These are phyloP conservation scores for Rauvolfia tetraphylla DNA, from an alignment of 257 asterid species.

Conservation along the genomic window DNA sequence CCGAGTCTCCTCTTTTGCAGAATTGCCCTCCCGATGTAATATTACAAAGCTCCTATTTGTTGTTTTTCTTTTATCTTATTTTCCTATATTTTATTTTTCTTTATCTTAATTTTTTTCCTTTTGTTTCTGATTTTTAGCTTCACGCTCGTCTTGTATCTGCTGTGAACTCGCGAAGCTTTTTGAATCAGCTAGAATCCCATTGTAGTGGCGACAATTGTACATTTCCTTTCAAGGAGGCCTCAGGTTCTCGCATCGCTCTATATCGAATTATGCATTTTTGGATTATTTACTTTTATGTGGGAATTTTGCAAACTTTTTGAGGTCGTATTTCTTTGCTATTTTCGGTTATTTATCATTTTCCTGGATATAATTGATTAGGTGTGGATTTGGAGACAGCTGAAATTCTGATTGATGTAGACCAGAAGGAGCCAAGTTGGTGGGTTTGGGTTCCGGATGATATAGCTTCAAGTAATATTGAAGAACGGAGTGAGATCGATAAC, in stretches of 20 bases:
- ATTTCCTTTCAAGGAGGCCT: slow-evolving; percentile 64
- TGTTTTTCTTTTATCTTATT: not conserved
- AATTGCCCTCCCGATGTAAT: slow-evolving; percentile 74
- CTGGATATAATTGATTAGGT: slow-evolving; percentile 29
- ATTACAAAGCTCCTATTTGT: not conserved
- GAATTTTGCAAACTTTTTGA: not conserved
- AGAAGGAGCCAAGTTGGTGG: slow-evolving; percentile 92
- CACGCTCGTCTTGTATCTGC: slow-evolving; percentile 55
- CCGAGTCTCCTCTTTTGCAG: slow-evolving; percentile 46
- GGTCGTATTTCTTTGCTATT: not conserved
- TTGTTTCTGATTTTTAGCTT: slow-evolving; percentile 40
- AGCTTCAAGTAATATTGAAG: slow-evolving; percentile 52
- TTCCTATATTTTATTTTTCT: not conserved
- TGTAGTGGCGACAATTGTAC: slow-evolving; percentile 26
- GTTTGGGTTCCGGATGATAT: slow-evolving; percentile 86
- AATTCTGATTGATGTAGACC: slow-evolving; percentile 55
- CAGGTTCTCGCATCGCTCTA: slow-evolving; percentile 42
- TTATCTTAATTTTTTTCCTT: not conserved
- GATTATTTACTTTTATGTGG: not conserved
- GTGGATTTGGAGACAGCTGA: slow-evolving; percentile 59
- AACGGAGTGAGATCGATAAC: slow-evolving; percentile 66
- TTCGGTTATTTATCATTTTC: not conserved
- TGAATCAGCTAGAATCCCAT: slow-evolving; percentile 53
- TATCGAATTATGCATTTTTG: not conserved
- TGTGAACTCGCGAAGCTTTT: slow-evolving; percentile 54